These are phyloP conservation scores for Phytopythium ostracodes DNA, from an alignment of 352 stramenopile species.

Conservation along the genomic window DNA sequence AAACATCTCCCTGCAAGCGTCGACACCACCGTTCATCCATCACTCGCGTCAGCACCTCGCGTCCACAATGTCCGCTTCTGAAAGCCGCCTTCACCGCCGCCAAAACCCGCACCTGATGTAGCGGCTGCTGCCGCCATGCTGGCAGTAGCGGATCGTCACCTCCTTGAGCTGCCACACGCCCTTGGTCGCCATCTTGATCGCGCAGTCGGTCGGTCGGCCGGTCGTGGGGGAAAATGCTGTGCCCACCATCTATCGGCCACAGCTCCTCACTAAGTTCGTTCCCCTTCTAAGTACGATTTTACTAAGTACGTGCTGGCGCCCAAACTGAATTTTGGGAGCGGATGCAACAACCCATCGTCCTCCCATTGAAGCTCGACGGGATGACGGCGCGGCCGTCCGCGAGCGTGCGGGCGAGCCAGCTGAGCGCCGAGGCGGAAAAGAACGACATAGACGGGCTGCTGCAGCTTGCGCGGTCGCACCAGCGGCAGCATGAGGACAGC, in stretches of 20 bases:
- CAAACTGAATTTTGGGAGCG: background rate
- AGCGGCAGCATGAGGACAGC: constrained; percentile 41
- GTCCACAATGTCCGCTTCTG: background rate
- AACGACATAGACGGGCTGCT: constrained; percentile 51
- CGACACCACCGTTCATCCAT: background rate
- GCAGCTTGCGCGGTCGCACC: constrained; percentile 34
- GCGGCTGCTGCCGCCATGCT: constrained; percentile 74
- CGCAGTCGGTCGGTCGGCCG: background rate
- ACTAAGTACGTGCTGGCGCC: background rate
- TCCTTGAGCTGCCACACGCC: constrained; percentile 78
- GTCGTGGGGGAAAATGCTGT: constrained; percentile 3
- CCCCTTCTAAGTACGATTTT: background rate
- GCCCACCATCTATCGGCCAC: constrained; percentile 1
- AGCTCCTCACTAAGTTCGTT: constrained; percentile 4
- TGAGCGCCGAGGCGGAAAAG: constrained; percentile 27
- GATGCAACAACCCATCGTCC: background rate
- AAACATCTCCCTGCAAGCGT: constrained; percentile 46
- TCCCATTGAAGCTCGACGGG: constrained; percentile 8
- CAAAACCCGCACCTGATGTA: constrained; percentile 42
- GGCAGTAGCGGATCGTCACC: constrained; percentile 79
- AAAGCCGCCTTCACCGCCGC: background rate
- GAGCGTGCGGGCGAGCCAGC: constrained; percentile 7
- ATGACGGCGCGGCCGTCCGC: background rate
- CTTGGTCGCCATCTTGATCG: constrained; percentile 55
- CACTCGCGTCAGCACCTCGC: background rate